These are phyloP conservation scores for Xylaria sp. DNA, from an alignment of 2,329 filamentous ascomycete species.

Conservation along the genomic window DNA sequence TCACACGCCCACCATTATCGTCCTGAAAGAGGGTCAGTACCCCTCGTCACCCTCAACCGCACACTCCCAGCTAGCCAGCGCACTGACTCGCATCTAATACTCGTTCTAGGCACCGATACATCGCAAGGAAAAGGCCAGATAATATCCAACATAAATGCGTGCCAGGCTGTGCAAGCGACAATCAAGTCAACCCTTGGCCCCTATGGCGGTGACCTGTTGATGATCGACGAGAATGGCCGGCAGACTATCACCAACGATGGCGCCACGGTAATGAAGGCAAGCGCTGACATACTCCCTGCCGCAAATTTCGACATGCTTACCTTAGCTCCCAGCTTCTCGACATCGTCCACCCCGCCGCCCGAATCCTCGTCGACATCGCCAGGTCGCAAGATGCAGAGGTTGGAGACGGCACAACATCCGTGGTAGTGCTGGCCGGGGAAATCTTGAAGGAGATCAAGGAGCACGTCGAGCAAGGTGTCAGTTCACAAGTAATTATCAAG, in stretches of 20 bases:
- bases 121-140: conserved; percentile 98
- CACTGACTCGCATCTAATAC: conserved; percentile 36
- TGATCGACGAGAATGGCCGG: conserved; percentile 94
- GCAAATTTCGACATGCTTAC: conserved; percentile 32
- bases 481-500: conserved; percentile 98
- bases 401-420: conserved; percentile 96
- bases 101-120: conserved; percentile 83
- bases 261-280: conserved; percentile 97
- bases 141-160: conserved; percentile 98
- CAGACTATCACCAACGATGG: conserved; percentile 99
- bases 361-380: conserved; percentile 97
- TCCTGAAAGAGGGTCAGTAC: conserved; percentile 91
- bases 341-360: conserved; percentile 96
- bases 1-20: conserved; percentile 97
- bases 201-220: conserved; percentile 94
- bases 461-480: conserved; percentile 95
- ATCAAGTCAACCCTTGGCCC: conserved; percentile 96
- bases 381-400: conserved; percentile 99
- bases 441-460: conserved; percentile 97
- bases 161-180: conserved; percentile 92
- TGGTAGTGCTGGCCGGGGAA: conserved; percentile 96
- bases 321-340: conserved; percentile 78
- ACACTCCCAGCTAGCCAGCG: neutral
- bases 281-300: conserved; percentile 32
- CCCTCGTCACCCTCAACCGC: conserved; percentile 43